A percentile compares a stretch with the other conserved stretches of the same genome.
Evolutionary conservation across 805 yeast genomes (phyloP).

Genomic region (Cyberlindnera petersonii): DNA sequence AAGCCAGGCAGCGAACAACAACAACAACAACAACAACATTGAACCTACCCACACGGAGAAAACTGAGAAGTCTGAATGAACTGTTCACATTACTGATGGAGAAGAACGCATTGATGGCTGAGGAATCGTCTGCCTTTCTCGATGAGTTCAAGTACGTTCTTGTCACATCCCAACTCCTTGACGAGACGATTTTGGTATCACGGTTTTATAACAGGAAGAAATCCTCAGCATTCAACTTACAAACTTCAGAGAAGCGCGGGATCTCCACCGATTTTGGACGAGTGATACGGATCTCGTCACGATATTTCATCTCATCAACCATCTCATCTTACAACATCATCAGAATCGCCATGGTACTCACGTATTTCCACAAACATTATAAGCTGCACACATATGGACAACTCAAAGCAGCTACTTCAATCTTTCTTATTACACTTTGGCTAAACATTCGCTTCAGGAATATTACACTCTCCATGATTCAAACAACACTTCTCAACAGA

Average conservation of each 20-base stretch:
- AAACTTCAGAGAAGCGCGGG: slow-evolving; percentile 1
- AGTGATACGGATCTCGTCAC: background rate
- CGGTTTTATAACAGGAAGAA: slow-evolving; percentile 22
- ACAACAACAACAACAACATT: slow-evolving; percentile 2
- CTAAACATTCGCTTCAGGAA: slow-evolving; percentile 6
- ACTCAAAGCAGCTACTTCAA: slow-evolving; percentile 1
- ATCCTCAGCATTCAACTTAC: slow-evolving; percentile 7
- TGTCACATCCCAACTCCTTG: slow-evolving; percentile 45
- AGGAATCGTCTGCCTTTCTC: slow-evolving; percentile 29
- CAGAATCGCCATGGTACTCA: background rate
- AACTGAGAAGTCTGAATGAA: background rate
- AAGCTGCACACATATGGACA: slow-evolving; percentile 3
- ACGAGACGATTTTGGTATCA: slow-evolving; percentile 33
- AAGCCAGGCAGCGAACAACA: no score
- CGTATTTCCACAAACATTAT: background rate
- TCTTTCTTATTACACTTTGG: slow-evolving; percentile 8
- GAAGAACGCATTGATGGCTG: slow-evolving; percentile 9
- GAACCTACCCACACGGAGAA: background rate
- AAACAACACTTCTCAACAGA: slow-evolving; percentile 15
- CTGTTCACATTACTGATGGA: slow-evolving; percentile 3
- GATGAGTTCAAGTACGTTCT: slow-evolving; percentile 51
- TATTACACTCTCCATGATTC: slow-evolving; percentile 10
- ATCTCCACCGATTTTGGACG: slow-evolving; percentile 6
- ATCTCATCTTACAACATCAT: slow-evolving; percentile 2
- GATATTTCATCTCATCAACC: slow-evolving; percentile 2